These are phyloP conservation scores for Perkinsus olseni DNA, from an alignment of 169 alveolate genomes.

Conservation along the genomic window DNA sequence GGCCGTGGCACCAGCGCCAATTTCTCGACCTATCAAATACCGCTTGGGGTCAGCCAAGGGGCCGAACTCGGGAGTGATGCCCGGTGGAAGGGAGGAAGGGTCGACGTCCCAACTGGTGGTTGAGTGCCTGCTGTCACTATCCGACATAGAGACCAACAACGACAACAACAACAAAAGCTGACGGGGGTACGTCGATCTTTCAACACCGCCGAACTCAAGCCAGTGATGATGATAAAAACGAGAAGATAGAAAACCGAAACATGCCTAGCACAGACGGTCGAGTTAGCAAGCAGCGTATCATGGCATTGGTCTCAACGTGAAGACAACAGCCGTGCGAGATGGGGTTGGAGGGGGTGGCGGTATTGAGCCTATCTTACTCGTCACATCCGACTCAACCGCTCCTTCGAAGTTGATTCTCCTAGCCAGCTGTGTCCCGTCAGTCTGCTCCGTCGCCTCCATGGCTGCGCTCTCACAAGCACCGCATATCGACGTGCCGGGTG, in stretches of 20 bases:
- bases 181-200: too few relatives aligned
- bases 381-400: background rate
- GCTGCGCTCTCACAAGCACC: background rate
- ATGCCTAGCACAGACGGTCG: background rate
- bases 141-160: too few relatives aligned
- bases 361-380: background rate
- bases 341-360: background rate
- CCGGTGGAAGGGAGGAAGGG: background rate
- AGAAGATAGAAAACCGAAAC: background rate
- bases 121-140: background rate
- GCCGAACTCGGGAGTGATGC: background rate
- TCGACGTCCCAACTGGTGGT: background rate
- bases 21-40: background rate
- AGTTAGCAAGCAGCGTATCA: too few relatives aligned
- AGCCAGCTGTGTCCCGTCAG: background rate
- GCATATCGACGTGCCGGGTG: too few relatives aligned
- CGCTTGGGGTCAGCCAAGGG: background rate
- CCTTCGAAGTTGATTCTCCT: background rate
- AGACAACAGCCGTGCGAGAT: background rate
- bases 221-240: background rate
- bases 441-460: background rate
- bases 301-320: background rate
- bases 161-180: too few relatives aligned
- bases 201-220: too few relatives aligned
- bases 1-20: background rate